Evolutionary conservation across 1,284 basidiomycete genomes (phyloP), one percentile per base, ranked within the genome.

Genomic region (Marasmius fiardii): DNA sequence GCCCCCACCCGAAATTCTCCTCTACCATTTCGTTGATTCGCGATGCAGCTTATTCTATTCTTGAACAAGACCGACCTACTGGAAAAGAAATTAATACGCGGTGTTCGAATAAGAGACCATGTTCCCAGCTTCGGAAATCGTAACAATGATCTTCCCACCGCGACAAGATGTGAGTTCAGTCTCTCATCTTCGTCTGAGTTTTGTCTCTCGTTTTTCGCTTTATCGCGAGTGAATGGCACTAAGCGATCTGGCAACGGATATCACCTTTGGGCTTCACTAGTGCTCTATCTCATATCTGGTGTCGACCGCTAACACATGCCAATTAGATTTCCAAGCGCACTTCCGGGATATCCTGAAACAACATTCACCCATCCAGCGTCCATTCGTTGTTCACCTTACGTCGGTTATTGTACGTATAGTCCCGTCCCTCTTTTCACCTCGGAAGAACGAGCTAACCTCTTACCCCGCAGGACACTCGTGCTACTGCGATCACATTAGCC

Each of bases 341-440:
- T 61, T 61, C 50, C 51, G 49, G 43, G 54, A 57, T 48, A 52
- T 59, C 31, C 31, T 58, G 20, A 53, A 52, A 56, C 72, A 78
- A 51, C 73, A 75, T 56, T 87, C 86, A 1, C 83, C 83, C 4
- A 74, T 82, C 39, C 77, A 80, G 43, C 78, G 88, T 6, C 79
- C 81, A 0, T 88, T 89, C 66, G 86, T 83, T 61, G 78, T 84
- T 49, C 85, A 90, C 72, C 76, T 87, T 45, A 91, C 88, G 34
- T 86, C 88, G 53, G 86, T 90, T 43, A 55, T 62, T 49, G 45
- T 61, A 31, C 53, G 55, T 55, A 50, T 53, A 20, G 16, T 16
- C 23, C 44, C 50, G 26, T 39, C 20, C n/a, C 48, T 20, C 28
- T 43, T 28, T 37, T 20, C 23, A 21, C 31, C 14, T 35, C 24